phyloP scores from a whole-genome alignment of 164 flowering plant species.

The Liquidambar formosana region DNA sequence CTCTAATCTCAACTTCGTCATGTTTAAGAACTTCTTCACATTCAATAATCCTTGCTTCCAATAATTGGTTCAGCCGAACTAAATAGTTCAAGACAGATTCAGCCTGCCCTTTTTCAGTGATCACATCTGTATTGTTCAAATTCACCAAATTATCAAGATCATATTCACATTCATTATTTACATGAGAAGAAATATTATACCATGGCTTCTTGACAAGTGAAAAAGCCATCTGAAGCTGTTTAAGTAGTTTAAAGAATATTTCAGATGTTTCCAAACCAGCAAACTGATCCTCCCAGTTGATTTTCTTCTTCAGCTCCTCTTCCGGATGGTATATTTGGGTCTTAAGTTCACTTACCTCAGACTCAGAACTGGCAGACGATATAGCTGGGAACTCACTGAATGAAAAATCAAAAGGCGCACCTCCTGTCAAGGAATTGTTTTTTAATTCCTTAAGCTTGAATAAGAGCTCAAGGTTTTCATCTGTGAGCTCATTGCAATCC shows the following conservation, averaged over 20 bases:
- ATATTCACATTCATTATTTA: constrained; percentile 12
- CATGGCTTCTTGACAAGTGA: constrained; percentile 33
- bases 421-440: constrained; percentile 8
- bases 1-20: constrained; percentile 22
- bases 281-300: constrained; percentile 18
- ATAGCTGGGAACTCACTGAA: constrained; percentile 5
- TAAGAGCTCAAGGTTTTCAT: constrained; percentile 57
- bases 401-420: constrained; percentile 4
- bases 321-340: constrained; percentile 26
- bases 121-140: constrained; percentile 12
- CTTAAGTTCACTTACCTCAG: constrained; percentile 30
- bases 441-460: constrained; percentile 47
- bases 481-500: constrained; percentile 61
- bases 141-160: constrained; percentile 16
- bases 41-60: constrained; percentile 37
- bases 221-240: constrained; percentile 39
- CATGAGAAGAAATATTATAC: constrained; percentile 14
- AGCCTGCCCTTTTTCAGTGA: constrained; percentile 22
- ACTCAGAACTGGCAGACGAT: constrained; percentile 16
- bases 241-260: constrained; percentile 24
- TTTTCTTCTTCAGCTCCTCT: constrained; percentile 29
- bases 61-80: constrained; percentile 32
- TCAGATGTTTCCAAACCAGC: constrained; percentile 19
- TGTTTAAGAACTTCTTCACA: constrained; percentile 23
- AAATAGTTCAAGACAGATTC: constrained; percentile 27